These are phyloP conservation scores for Tilletia walkeri DNA, from an alignment of 1,284 basidiomycete species.

Conservation along the genomic window DNA sequence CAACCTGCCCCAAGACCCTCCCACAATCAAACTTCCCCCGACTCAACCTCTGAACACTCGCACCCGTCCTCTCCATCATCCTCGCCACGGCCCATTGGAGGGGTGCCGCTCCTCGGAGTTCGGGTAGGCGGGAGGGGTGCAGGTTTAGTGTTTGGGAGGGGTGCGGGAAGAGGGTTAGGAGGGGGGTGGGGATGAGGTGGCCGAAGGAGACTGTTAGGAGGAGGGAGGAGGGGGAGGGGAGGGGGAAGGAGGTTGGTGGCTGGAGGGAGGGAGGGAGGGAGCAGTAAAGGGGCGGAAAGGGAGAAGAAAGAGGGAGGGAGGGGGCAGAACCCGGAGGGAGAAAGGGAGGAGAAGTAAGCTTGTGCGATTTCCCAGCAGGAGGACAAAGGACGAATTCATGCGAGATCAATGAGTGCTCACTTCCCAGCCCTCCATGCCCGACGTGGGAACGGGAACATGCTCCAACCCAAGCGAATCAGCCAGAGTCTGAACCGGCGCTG, in stretches of 20 bases:
- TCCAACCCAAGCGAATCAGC: slow-evolving; percentile 30
- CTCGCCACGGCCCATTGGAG: slow-evolving; percentile 74
- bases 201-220: slow-evolving; percentile 91
- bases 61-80: slow-evolving; percentile 21
- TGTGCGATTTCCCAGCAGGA: too few relatives aligned
- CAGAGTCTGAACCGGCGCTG: slow-evolving; percentile 39
- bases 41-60: slow-evolving; percentile 45
- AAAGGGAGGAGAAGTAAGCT: too few relatives aligned
- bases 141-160: slow-evolving; percentile 74
- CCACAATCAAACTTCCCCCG: slow-evolving; percentile 62
- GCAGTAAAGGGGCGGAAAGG: too few relatives aligned
- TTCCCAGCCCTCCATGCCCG: slow-evolving; percentile 41
- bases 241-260: slow-evolving; percentile 31
- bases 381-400: too few relatives aligned
- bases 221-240: slow-evolving; percentile 57
- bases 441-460: slow-evolving; percentile 32
- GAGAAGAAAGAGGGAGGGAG: too few relatives aligned
- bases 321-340: too few relatives aligned
- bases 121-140: slow-evolving; percentile 84
- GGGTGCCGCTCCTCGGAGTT: slow-evolving; percentile 86
- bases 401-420: slow-evolving; percentile 27
- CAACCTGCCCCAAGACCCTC: slow-evolving; percentile 63
- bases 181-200: slow-evolving; percentile 70
- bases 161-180: slow-evolving; percentile 67
- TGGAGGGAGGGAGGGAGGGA: background rate